Conservation (phyloP, 2,329 filamentous ascomycete species). For the Talaromyces sp. region DNA sequence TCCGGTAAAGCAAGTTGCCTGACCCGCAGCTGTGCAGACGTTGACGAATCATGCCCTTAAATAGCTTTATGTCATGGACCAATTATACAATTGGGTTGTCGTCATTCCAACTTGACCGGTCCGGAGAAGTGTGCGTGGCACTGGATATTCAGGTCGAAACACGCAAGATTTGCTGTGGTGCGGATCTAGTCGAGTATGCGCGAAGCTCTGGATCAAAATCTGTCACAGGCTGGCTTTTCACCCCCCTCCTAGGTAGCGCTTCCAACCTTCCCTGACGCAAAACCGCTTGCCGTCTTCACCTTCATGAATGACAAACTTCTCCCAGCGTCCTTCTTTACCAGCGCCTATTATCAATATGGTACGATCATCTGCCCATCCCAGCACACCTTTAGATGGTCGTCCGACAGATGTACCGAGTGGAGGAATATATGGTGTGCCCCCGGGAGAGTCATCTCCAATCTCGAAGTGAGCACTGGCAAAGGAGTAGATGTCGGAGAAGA, state of each 20-base stretch:
- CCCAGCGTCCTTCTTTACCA: conserved; percentile 78
- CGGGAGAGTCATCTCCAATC: conserved; percentile 67
- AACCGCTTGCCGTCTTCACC: conserved; percentile 64
- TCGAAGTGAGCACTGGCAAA: conserved; percentile 78
- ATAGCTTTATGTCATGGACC: not conserved
- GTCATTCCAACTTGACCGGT: not conserved
- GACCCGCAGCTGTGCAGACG: not conserved
- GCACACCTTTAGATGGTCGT: conserved; percentile 71
- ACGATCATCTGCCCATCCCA: conserved; percentile 77
- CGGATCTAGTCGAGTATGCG: not conserved
- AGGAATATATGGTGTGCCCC: conserved; percentile 41
- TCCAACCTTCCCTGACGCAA: conserved; percentile 74
- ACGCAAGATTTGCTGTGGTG: not conserved
- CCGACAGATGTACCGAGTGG: conserved; percentile 53
- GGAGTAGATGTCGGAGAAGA: conserved; percentile 87
- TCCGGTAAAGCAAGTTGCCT: not conserved
- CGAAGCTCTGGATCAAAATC: conserved; percentile 17
- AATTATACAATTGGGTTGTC: not conserved
- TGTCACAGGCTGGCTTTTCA: conserved; percentile 20
- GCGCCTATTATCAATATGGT: conserved; percentile 74
- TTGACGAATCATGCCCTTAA: conserved; percentile 17
- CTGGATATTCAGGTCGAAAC: not conserved
- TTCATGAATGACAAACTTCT: conserved; percentile 73
- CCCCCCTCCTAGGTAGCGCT: conserved; percentile 61
- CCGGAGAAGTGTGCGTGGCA: not conserved